These are phyloP conservation scores for Metschnikowia lochheadii DNA, from an alignment of 805 yeast species.

Conservation along the genomic window DNA sequence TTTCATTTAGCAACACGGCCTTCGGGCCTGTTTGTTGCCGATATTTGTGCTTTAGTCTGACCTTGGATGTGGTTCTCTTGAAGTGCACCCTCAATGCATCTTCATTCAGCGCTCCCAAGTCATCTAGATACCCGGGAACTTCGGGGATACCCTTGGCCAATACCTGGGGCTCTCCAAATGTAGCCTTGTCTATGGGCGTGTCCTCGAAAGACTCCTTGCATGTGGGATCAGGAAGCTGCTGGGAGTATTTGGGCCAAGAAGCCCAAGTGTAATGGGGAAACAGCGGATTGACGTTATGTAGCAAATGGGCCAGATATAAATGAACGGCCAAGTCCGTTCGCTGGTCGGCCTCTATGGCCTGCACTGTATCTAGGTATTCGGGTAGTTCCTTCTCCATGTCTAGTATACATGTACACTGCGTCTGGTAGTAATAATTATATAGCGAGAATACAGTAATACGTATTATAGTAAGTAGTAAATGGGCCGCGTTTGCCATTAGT, in stretches of 20 bases:
- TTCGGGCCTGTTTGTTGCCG: conserved; percentile 6
- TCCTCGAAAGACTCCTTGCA: conserved; percentile 10
- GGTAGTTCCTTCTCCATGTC: background rate
- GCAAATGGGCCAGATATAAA: conserved; percentile 53
- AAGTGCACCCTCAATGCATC: background rate
- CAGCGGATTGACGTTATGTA: conserved; percentile 32
- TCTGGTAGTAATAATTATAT: too few relatives aligned
- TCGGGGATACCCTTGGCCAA: background rate
- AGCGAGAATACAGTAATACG: too few relatives aligned
- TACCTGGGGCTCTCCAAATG: background rate
- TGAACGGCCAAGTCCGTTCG: conserved; percentile 60
- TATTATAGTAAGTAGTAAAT: background rate
- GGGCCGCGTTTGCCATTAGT: background rate
- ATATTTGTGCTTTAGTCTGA: conserved; percentile 3
- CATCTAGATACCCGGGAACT: background rate
- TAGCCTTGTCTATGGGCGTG: background rate
- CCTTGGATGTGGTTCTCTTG: background rate
- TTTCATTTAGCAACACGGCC: conserved; percentile 15
- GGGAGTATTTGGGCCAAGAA: conserved; percentile 51
- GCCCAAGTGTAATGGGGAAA: conserved; percentile 45
- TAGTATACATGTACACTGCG: background rate
- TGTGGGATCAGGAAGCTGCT: conserved; percentile 10
- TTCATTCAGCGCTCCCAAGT: background rate
- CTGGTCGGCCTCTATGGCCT: conserved; percentile 44
- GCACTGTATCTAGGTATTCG: conserved; percentile 10